phyloP scores from a whole-genome alignment of 768 basidiomycete genomes.

The Trametes cubensis region DNA sequence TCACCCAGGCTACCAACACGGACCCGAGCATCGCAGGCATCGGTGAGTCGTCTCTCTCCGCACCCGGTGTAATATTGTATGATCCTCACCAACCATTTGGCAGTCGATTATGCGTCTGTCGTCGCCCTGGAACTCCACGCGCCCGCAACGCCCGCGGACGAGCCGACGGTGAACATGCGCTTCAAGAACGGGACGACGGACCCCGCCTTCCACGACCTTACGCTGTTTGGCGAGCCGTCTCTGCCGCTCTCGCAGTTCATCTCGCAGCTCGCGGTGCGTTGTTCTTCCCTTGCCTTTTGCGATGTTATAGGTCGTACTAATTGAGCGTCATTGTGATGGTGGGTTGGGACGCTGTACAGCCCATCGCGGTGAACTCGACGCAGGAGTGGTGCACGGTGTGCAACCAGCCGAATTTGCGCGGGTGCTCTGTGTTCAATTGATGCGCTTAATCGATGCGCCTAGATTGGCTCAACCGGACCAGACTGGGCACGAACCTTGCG shows the following conservation, averaged over 20 bases:
- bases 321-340: background rate
- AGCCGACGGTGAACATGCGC: slow-evolving; percentile 58
- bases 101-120: slow-evolving; percentile 66
- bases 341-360: too few relatives aligned
- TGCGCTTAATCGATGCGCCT: background rate
- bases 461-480: too few relatives aligned
- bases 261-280: slow-evolving; percentile 29
- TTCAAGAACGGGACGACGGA: slow-evolving; percentile 70
- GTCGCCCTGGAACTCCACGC: slow-evolving; percentile 61
- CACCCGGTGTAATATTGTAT: background rate
- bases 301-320: background rate
- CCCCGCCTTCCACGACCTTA: slow-evolving; percentile 47
- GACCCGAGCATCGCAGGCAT: slow-evolving; percentile 60
- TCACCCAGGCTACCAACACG: slow-evolving; percentile 57
- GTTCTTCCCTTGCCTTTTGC: background rate
- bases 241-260: slow-evolving; percentile 52
- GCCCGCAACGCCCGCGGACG: slow-evolving; percentile 37
- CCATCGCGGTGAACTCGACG: slow-evolving; percentile 51
- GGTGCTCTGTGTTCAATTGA: slow-evolving; percentile 40
- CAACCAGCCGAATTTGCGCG: slow-evolving; percentile 55
- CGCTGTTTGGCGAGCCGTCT: slow-evolving; percentile 33
- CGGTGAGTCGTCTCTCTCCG: slow-evolving; percentile 40
- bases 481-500: too few relatives aligned
- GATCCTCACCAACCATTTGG: background rate
- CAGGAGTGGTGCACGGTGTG: slow-evolving; percentile 62